These are phyloP conservation scores for Aspergillus pseudonomiae DNA, from an alignment of 2,329 filamentous ascomycete species.

Conservation along the genomic window DNA sequence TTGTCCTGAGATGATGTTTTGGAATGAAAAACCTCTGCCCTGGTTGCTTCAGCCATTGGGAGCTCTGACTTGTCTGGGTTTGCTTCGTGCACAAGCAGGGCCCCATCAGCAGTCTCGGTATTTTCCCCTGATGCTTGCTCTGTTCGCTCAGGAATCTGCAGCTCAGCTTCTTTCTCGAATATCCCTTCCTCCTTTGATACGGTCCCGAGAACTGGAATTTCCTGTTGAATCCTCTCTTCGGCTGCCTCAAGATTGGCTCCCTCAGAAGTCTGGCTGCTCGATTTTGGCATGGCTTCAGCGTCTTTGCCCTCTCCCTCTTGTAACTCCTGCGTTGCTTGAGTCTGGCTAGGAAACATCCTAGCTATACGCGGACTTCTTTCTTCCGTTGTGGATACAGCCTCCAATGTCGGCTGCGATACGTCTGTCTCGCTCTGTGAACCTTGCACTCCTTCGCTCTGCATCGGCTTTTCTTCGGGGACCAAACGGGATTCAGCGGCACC, in stretches of 20 bases:
- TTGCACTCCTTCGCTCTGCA: neutral
- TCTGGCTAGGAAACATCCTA: neutral
- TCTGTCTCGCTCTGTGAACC: neutral
- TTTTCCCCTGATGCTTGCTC: slow-evolving; percentile 10
- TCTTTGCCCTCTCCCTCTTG: neutral
- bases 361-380: neutral
- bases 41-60: neutral
- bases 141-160: slow-evolving; percentile 13
- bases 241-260: slow-evolving; percentile 14
- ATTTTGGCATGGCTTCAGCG: slow-evolving; percentile 11
- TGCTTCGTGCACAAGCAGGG: neutral
- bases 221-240: slow-evolving; percentile 19
- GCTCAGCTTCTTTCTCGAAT: slow-evolving; percentile 31
- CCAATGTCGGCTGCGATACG: slow-evolving; percentile 13
- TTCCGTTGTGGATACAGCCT: neutral
- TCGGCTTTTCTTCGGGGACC: neutral
- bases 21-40: slow-evolving; percentile 18
- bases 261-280: slow-evolving; percentile 11
- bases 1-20: slow-evolving; percentile 38
- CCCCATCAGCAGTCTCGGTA: neutral
- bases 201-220: slow-evolving; percentile 15
- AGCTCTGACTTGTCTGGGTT: slow-evolving; percentile 6
- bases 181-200: slow-evolving; percentile 43
- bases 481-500: neutral
- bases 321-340: neutral